These are phyloP conservation scores for Xanthoparmelia taractica DNA, from an alignment of 495 filamentous ascomycete species.

Conservation along the genomic window DNA sequence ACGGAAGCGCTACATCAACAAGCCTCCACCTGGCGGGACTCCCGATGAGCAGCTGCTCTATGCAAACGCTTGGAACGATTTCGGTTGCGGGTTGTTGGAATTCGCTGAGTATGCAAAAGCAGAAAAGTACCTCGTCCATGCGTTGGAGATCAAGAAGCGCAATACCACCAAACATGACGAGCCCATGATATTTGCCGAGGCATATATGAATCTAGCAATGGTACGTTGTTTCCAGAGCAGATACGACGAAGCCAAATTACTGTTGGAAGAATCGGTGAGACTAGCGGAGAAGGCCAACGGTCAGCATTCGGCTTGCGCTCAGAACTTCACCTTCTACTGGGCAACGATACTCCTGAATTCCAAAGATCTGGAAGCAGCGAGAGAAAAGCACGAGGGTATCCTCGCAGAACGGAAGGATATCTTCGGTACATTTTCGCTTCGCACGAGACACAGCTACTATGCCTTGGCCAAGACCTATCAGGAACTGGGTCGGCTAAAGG, in stretches of 20 bases:
- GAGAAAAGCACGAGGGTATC: neutral
- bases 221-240: neutral
- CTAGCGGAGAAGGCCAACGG: conserved; percentile 2
- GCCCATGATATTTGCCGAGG: conserved; percentile 1
- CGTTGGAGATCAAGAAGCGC: neutral
- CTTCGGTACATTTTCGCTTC: neutral
- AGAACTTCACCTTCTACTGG: conserved; percentile 4
- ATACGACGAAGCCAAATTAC: neutral
- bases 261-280: neutral
- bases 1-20: neutral
- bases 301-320: neutral
- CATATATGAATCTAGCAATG: conserved; percentile 1
- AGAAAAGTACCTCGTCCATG: neutral
- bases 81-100: neutral
- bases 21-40: neutral
- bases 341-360: neutral
- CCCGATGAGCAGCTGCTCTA: conserved; percentile 1
- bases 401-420: neutral
- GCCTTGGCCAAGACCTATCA: neutral
- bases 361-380: neutral
- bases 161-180: neutral
- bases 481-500: neutral
- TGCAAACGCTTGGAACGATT: conserved; percentile 1
- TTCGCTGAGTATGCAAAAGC: conserved; percentile 1
- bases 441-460: conserved; percentile 1